phyloP scores from a whole-genome alignment of 2,329 filamentous ascomycete genomes.

The Calonectria montana region DNA sequence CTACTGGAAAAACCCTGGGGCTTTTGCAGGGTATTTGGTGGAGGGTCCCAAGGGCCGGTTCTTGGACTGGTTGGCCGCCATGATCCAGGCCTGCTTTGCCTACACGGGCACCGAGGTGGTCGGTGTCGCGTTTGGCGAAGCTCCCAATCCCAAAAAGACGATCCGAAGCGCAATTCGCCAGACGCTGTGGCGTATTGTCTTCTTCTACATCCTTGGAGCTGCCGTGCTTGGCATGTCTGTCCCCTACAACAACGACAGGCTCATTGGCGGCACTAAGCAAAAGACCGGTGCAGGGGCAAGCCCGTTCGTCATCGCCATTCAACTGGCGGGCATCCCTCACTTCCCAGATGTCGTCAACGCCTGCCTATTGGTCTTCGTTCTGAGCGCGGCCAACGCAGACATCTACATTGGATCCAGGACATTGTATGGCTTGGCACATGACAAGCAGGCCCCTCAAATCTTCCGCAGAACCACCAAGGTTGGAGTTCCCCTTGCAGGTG shows the following conservation, averaged over 20 bases:
- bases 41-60: slow-evolving; percentile 59
- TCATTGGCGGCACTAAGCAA: slow-evolving; percentile 66
- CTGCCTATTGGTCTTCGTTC: slow-evolving; percentile 80
- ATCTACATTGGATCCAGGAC: slow-evolving; percentile 82
- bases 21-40: slow-evolving; percentile 46
- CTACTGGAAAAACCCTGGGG: slow-evolving; percentile 71
- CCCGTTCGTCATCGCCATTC: slow-evolving; percentile 81
- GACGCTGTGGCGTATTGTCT: slow-evolving; percentile 83
- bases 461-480: slow-evolving; percentile 76
- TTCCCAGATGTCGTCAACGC: slow-evolving; percentile 78
- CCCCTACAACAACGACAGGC: slow-evolving; percentile 72
- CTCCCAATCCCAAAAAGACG: slow-evolving; percentile 80
- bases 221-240: slow-evolving; percentile 82
- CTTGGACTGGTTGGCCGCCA: slow-evolving; percentile 74
- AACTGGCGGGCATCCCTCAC: slow-evolving; percentile 69
- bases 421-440: slow-evolving; percentile 77
- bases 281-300: slow-evolving; percentile 58
- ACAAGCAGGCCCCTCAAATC: slow-evolving; percentile 77
- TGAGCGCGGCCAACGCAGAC: slow-evolving; percentile 81
- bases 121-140: slow-evolving; percentile 82
- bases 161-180: slow-evolving; percentile 82
- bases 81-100: slow-evolving; percentile 84
- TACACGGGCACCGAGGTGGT: slow-evolving; percentile 82
- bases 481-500: slow-evolving; percentile 76
- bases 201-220: slow-evolving; percentile 82